These are phyloP conservation scores for Geosmithia putterillii DNA, from an alignment of 2,329 filamentous ascomycete species.

Conservation along the genomic window DNA sequence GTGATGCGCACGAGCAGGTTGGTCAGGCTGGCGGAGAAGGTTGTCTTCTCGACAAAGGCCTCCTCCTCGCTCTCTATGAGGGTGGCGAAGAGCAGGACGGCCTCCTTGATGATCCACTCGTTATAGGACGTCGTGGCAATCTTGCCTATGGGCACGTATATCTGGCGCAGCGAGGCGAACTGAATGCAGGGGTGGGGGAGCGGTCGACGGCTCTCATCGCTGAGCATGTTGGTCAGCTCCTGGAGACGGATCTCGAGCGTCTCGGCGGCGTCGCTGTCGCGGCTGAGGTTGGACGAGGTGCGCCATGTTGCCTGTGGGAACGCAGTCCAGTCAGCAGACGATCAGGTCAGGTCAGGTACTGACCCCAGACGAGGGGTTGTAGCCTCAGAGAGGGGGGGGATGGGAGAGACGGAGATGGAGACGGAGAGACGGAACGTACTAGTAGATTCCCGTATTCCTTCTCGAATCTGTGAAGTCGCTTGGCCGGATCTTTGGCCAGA, in stretches of 20 bases:
- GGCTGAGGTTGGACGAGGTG: conserved; percentile 45
- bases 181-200: conserved; percentile 84
- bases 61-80: conserved; percentile 95
- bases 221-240: conserved; percentile 59
- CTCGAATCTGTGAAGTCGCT: conserved; percentile 53
- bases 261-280: conserved; percentile 49
- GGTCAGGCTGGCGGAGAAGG: conserved; percentile 79
- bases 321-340: background rate
- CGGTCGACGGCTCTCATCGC: conserved; percentile 79
- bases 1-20: conserved; percentile 73
- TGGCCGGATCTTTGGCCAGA: conserved; percentile 48
- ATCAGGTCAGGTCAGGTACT: background rate
- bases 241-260: conserved; percentile 50
- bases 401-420: background rate
- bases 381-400: too few relatives aligned
- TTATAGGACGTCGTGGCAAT: conserved; percentile 78
- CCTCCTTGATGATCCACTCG: conserved; percentile 74
- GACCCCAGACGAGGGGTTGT: too few relatives aligned
- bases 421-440: conserved; percentile 26
- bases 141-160: conserved; percentile 81
- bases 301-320: conserved; percentile 42
- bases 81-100: conserved; percentile 77
- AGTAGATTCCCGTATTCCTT: conserved; percentile 52
- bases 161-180: conserved; percentile 74
- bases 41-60: conserved; percentile 76